Base-by-base conservation (phyloP, 495 filamentous ascomycete genomes). In the Aspergillus ellipticus region DNA sequence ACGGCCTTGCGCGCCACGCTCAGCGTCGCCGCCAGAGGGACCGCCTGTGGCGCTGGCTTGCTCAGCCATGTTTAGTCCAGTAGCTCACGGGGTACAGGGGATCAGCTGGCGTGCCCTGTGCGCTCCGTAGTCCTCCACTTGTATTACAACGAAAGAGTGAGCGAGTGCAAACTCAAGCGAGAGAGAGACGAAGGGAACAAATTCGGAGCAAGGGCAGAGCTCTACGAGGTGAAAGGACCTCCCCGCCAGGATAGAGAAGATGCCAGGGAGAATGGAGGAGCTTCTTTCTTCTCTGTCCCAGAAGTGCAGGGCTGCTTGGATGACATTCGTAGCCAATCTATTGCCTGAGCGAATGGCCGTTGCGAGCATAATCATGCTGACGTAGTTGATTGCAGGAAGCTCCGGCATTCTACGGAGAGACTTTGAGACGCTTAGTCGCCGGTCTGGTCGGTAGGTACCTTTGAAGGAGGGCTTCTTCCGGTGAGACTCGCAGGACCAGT, bases 341-440 rank as follows among this genome's bases (percentile, higher is more conserved):
- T 6, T 37, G 29, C 24, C 49, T 51, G 22, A 11, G 24, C 35
- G 49, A 51, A 22, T 13, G 7, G 22, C 17, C 26, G 13, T 16
- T 33, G 21, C 17, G 55, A 20, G 46, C 49, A 51, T 58, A 54
- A 67, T 71, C 70, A 73, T 73, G 60, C 68, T 75, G 70, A 73
- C 70, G 70, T 62, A 52, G 51, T 73, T 60, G 67, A 62, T 51
- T 53, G 47, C 51, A 62, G 58, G 57, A 66, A 62, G 49, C 22
- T 49, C 45, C 45, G 45, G 45, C 15, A 28, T 15, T n/a, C 45
- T 15, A 49, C 58, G 59, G 49, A 39, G 49, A 51, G 21, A 26
- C 16, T 57, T 33, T n/a, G 17, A 22, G 35, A 1, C 13, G 37
- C n/a, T 37, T 42, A 21, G 42, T 37, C 10, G 20, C 35, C 35